A percentile compares a stretch with the other conserved stretches of the same genome.
phyloP scores from a whole-genome alignment of 148 eudicot species.

The Rhododendron henanense region DNA sequence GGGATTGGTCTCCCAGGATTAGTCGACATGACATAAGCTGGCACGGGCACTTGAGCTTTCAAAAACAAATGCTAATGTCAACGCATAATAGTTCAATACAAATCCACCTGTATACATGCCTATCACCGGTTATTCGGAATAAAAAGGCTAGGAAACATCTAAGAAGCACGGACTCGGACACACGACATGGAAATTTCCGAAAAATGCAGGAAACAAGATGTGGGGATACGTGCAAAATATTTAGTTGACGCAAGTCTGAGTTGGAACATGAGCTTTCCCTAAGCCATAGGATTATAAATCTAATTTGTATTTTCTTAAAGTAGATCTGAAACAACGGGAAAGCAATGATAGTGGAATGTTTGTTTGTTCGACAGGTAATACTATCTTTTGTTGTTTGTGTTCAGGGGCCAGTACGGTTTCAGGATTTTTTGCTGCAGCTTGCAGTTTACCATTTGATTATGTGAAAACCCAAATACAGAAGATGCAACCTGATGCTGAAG shows the following conservation, averaged over 20 bases:
- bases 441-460: constrained; percentile 93
- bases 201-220: neutral
- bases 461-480: constrained; percentile 96
- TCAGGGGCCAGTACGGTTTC: constrained; percentile 91
- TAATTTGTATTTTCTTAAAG: neutral
- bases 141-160: neutral
- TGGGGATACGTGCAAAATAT: neutral
- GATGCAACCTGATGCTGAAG: constrained; percentile 94
- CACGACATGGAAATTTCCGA: neutral
- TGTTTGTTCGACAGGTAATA: neutral
- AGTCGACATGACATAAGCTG: neutral
- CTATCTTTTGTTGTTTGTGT: constrained; percentile 1
- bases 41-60: neutral
- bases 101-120: neutral
- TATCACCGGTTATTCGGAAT: neutral
- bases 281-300: neutral
- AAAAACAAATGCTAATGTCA: neutral
- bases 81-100: neutral
- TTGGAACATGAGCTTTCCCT: neutral
- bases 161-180: neutral
- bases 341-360: neutral
- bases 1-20: neutral
- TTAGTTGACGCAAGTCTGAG: neutral
- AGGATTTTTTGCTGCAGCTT: constrained; percentile 91
- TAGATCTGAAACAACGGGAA: neutral